These are phyloP conservation scores for Haplographium delicatum DNA, from an alignment of 495 filamentous ascomycete genomes.

Conservation along the genomic window DNA sequence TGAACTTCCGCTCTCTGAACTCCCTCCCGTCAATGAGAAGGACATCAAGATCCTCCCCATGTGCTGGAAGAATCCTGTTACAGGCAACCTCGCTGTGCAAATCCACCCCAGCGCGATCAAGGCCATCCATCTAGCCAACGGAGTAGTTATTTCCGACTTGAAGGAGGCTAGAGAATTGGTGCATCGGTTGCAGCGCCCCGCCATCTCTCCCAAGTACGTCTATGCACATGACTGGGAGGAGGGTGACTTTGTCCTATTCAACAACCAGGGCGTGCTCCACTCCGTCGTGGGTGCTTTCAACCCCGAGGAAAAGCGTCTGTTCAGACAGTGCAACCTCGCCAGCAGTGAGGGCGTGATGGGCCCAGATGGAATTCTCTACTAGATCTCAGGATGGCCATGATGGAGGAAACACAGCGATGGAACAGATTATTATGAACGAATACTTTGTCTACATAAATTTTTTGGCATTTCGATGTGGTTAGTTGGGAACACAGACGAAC, in stretches of 20 bases:
- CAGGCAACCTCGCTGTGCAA: slow-evolving; percentile 61
- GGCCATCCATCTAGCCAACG: slow-evolving; percentile 56
- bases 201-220: slow-evolving; percentile 59
- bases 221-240: slow-evolving; percentile 73
- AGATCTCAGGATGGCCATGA: slow-evolving; percentile 1
- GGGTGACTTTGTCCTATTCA: slow-evolving; percentile 67
- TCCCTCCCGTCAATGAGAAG: slow-evolving; percentile 56
- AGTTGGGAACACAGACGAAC: slow-evolving; percentile 24
- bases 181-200: slow-evolving; percentile 64
- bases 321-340: slow-evolving; percentile 72
- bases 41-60: slow-evolving; percentile 67
- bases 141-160: slow-evolving; percentile 60
- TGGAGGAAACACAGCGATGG: too few species aligned
- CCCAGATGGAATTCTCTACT: slow-evolving; percentile 28
- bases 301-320: slow-evolving; percentile 63
- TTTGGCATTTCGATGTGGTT: too few species aligned
- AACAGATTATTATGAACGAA: too few species aligned
- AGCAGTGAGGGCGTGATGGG: slow-evolving; percentile 50
- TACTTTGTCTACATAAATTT: neutral
- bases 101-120: slow-evolving; percentile 64
- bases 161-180: slow-evolving; percentile 59
- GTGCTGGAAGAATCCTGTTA: slow-evolving; percentile 67
- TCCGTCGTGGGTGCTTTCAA: slow-evolving; percentile 69
- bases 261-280: slow-evolving; percentile 68
- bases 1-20: slow-evolving; percentile 49